Evolutionary conservation across 805 yeast species (phyloP).

Genomic region (Yarrowia porcina): DNA sequence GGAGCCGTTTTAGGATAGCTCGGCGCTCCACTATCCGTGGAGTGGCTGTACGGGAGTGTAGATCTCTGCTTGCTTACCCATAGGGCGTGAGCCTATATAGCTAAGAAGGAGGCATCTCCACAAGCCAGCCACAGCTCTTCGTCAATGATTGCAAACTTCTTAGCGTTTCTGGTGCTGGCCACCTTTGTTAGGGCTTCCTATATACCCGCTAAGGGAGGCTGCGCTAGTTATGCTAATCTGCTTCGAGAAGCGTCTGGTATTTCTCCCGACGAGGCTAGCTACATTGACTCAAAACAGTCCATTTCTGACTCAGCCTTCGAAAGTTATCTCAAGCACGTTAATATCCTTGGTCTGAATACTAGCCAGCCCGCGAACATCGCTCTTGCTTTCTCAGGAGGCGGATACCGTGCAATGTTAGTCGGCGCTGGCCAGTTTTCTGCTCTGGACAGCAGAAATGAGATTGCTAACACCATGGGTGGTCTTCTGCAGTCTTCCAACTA

Average conservation of each 20-base stretch:
- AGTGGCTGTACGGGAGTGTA: neutral
- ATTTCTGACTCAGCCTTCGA: conserved; percentile 40
- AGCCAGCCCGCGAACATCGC: conserved; percentile 36
- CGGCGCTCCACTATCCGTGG: neutral
- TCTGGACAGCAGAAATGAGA: conserved; percentile 55
- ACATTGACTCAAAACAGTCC: neutral
- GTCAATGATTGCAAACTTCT: neutral
- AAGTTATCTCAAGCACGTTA: conserved; percentile 46
- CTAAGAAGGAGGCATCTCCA: neutral
- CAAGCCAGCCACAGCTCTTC: neutral
- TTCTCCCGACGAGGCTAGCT: neutral
- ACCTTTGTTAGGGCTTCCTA: neutral
- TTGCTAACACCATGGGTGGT: conserved; percentile 65
- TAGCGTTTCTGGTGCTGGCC: conserved; percentile 1
- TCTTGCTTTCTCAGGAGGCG: conserved; percentile 78
- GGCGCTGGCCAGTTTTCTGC: conserved; percentile 86
- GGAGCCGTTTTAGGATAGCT: neutral
- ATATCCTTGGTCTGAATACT: conserved; percentile 50
- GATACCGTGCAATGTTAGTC: conserved; percentile 78
- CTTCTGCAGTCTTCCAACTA: conserved; percentile 65
- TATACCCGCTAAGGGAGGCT: neutral
- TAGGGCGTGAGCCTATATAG: neutral
- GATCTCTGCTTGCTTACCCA: neutral
- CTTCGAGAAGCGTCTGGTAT: neutral
- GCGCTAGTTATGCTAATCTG: neutral